Percentiles rank a stretch among this genome's conserved stretches.
Conservation (phyloP, 805 yeast genomes). For the Candida glaebosa region DNA sequence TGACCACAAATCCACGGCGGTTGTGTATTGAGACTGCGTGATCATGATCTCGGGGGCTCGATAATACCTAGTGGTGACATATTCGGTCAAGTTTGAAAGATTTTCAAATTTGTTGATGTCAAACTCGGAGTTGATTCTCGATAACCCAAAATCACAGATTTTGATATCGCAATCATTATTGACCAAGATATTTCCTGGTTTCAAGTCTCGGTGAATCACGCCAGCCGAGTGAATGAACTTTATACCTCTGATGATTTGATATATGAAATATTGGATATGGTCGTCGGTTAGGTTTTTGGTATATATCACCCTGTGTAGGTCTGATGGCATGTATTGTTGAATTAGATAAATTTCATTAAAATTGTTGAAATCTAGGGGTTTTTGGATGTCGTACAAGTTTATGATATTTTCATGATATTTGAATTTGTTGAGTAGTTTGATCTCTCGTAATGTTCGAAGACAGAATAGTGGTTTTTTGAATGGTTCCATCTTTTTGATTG, state of each 20-base stretch:
- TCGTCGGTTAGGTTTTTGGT: slow-evolving; percentile 58
- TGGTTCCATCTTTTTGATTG: slow-evolving; percentile 75
- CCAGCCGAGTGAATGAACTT: slow-evolving; percentile 69
- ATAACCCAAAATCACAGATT: slow-evolving; percentile 76
- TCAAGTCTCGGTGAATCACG: slow-evolving; percentile 75
- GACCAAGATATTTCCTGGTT: slow-evolving; percentile 58
- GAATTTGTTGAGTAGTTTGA: slow-evolving; percentile 61
- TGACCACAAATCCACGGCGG: slow-evolving; percentile 79
- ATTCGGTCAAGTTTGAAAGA: slow-evolving; percentile 62
- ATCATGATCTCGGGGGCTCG: slow-evolving; percentile 84
- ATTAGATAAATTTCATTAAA: slow-evolving; percentile 72
- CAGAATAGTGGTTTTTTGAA: slow-evolving; percentile 64
- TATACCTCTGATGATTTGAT: slow-evolving; percentile 67
- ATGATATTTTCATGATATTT: slow-evolving; percentile 68
- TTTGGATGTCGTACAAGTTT: slow-evolving; percentile 61
- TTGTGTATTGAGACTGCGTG: slow-evolving; percentile 65
- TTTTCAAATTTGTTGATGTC: background rate
- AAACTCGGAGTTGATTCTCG: slow-evolving; percentile 41
- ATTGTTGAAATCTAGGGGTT: slow-evolving; percentile 53
- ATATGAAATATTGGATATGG: slow-evolving; percentile 66
- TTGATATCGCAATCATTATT: slow-evolving; percentile 72
- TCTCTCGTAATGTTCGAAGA: slow-evolving; percentile 66
- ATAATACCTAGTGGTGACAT: slow-evolving; percentile 84
- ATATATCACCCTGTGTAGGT: slow-evolving; percentile 59
- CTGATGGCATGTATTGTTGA: slow-evolving; percentile 78